These are phyloP conservation scores for Pseudozyma tsukubaensis DNA, from an alignment of 1,284 basidiomycete species.

Conservation along the genomic window DNA sequence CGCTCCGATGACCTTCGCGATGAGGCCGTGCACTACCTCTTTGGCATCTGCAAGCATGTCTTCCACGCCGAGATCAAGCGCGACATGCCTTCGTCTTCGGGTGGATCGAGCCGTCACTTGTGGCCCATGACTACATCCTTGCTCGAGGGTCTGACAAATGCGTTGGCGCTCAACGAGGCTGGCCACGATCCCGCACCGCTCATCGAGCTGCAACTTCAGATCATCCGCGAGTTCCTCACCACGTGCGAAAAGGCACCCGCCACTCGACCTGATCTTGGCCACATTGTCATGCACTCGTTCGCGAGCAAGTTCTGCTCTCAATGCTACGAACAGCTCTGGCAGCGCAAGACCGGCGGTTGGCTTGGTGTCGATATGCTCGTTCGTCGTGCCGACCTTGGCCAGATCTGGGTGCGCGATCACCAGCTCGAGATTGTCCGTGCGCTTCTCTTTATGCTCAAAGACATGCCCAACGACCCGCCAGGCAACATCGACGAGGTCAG, in stretches of 20 bases:
- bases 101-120: constrained; percentile 73
- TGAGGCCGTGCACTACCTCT: constrained; percentile 78
- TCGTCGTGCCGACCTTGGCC: constrained; percentile 73
- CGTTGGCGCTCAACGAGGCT: constrained; percentile 55
- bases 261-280: constrained; percentile 57
- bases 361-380: constrained; percentile 65
- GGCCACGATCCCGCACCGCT: constrained; percentile 65
- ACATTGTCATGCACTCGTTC: constrained; percentile 64
- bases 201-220: constrained; percentile 56
- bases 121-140: constrained; percentile 71
- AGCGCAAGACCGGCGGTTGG: constrained; percentile 68
- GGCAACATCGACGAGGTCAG: constrained; percentile 83
- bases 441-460: constrained; percentile 92
- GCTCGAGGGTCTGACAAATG: constrained; percentile 62
- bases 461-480: constrained; percentile 90
- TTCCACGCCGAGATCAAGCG: constrained; percentile 72
- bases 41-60: constrained; percentile 77
- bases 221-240: constrained; percentile 56
- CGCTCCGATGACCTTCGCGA: constrained; percentile 78
- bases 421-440: constrained; percentile 92
- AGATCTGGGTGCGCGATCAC: constrained; percentile 82
- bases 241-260: constrained; percentile 56
- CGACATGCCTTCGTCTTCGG: constrained; percentile 67
- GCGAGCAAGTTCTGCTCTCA: constrained; percentile 65
- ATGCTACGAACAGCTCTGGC: constrained; percentile 68